A percentile compares a stretch with the other conserved stretches of the same genome.
These are phyloP conservation scores for Rhododendron kiyosumense DNA, from an alignment of 148 eudicot species.

Conservation along the genomic window DNA sequence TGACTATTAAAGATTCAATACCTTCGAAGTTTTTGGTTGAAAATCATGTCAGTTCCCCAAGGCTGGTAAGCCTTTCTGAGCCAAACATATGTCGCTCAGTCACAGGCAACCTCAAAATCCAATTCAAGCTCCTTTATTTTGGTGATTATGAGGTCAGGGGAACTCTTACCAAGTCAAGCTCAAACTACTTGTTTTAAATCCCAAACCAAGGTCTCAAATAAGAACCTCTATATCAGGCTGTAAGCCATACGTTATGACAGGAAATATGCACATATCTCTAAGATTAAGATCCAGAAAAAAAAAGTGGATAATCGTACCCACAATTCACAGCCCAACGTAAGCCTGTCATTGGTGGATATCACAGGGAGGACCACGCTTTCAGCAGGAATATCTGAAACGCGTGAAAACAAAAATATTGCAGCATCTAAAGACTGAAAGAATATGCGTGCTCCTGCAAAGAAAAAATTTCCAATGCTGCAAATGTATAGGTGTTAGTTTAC, in stretches of 20 bases:
- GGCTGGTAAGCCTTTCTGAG: background rate
- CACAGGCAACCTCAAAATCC: background rate
- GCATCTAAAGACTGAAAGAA: constrained; percentile 97
- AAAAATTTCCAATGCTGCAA: constrained; percentile 98
- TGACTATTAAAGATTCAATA: background rate
- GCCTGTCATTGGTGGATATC: constrained; percentile 90
- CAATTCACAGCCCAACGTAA: constrained; percentile 92
- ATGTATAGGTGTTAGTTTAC: constrained; percentile 12
- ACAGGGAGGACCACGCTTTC: constrained; percentile 97
- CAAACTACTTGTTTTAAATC: background rate
- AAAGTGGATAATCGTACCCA: constrained; percentile 46
- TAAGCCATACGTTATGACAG: background rate
- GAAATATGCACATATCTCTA: background rate
- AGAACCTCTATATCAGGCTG: background rate
- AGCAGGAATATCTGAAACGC: constrained; percentile 82
- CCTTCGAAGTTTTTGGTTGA: background rate
- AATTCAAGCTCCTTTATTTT: background rate
- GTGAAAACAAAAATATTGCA: constrained; percentile 97
- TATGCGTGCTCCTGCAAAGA: constrained; percentile 98
- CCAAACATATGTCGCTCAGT: background rate
- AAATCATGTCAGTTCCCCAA: background rate
- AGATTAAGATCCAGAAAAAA: background rate
- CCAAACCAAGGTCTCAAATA: background rate
- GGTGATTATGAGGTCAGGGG: background rate
- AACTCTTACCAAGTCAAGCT: background rate